Conservation (phyloP, 2,329 filamentous ascomycete species). For the Pseudogymnoascus sp. region DNA sequence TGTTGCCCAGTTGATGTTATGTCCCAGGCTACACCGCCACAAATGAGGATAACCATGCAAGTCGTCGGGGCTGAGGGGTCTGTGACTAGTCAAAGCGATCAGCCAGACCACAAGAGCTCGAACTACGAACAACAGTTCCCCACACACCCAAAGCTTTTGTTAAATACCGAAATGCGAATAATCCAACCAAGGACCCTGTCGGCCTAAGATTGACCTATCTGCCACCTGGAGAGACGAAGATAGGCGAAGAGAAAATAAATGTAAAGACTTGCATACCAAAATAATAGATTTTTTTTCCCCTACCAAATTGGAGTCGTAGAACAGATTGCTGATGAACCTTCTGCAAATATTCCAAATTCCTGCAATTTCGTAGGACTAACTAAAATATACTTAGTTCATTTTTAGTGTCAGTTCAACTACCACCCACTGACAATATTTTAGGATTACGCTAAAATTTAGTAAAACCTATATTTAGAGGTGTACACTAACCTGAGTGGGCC, state of each 20-base stretch:
- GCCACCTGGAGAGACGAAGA: not conserved
- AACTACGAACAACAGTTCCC: not conserved
- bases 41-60: not conserved
- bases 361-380: not conserved
- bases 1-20: not conserved
- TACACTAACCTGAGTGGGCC: not conserved
- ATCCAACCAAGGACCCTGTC: not conserved
- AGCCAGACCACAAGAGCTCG: not conserved
- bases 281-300: not conserved
- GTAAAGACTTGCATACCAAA: not conserved
- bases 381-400: not conserved
- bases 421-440: not conserved
- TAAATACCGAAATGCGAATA: not conserved
- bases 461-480: not conserved
- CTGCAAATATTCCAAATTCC: not conserved
- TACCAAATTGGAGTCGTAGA: not conserved
- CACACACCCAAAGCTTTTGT: not conserved
- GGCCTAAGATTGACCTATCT: not conserved
- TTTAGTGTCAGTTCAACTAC: not conserved
- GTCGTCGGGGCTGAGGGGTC: not conserved
- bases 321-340: not conserved
- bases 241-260: not conserved
- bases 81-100: not conserved
- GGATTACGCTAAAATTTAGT: not conserved
- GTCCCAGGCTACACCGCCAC: not conserved